Evolutionary conservation across 331 rosid species (phyloP).

Genomic region (Quercus lobata): DNA sequence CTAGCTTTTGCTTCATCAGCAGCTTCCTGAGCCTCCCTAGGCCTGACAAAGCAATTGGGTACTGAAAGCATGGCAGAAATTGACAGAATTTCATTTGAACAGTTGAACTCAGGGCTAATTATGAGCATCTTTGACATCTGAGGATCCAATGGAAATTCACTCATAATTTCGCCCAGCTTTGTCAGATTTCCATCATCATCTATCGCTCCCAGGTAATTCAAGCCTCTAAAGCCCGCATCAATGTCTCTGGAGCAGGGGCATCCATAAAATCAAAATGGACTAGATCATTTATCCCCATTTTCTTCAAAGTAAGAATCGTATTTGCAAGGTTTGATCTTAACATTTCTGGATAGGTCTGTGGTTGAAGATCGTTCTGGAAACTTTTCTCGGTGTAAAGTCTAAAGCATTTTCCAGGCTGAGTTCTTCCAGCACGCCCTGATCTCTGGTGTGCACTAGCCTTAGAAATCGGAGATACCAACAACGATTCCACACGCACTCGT

Average conservation of each 20-base stretch:
- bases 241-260: slow-evolving; percentile 97
- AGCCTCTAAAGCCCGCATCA: slow-evolving; percentile 94
- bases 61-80: slow-evolving; percentile 96
- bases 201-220: slow-evolving; percentile 91
- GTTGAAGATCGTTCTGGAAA: slow-evolving; percentile 89
- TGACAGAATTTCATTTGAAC: slow-evolving; percentile 94
- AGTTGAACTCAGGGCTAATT: slow-evolving; percentile 90
- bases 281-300: slow-evolving; percentile 90
- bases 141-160: slow-evolving; percentile 95
- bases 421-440: slow-evolving; percentile 98
- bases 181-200: slow-evolving; percentile 96
- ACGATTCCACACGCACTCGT: slow-evolving; percentile 83
- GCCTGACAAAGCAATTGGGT: slow-evolving; percentile 99
- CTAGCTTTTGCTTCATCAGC: slow-evolving; percentile 97
- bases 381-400: slow-evolving; percentile 93
- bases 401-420: slow-evolving; percentile 96
- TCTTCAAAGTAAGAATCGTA: slow-evolving; percentile 89
- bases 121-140: slow-evolving; percentile 99
- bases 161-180: slow-evolving; percentile 86
- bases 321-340: slow-evolving; percentile 94
- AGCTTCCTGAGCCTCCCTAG: slow-evolving; percentile 99
- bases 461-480: slow-evolving; percentile 92
- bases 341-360: slow-evolving; percentile 93
- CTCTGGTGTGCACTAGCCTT: slow-evolving; percentile 99
- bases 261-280: slow-evolving; percentile 98